Base-by-base conservation (phyloP, 805 yeast genomes). In the Yamadazyma kitorensis region DNA sequence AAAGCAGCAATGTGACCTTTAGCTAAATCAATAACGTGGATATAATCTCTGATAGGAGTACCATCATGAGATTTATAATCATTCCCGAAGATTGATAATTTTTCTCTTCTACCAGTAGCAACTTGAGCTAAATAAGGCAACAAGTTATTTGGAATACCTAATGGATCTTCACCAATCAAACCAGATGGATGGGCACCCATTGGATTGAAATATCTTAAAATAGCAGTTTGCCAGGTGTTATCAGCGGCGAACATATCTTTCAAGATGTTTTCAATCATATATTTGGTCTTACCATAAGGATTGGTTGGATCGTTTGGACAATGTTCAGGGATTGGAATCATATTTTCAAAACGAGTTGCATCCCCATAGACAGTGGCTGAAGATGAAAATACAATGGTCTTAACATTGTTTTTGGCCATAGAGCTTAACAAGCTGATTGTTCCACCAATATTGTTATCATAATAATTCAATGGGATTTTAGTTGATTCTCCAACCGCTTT, bases 121-220 rank as follows among this genome's bases (percentile, higher is more conserved):
- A 83, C 89, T 55, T 83, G 87, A 3, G 88, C 85, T 52, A 85
- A 66, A 53, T 64, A 80, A 4, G 93, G 93, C 44, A 86, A 64
- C 47, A 85, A 60, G 48, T 85, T 84, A 60, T 82, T 82, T 31
- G 94, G 91, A 33, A 78, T 68, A 10, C 89, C 89, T 40, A 75
- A 64, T 5, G 89, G 89, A 54, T 84, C 89, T 51, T 86, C 94
- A 24, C 94, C 94, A 40, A 85, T 68, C 22, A 77, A 59, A 9
- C 93, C 93, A 2, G 86, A 76, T 3, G 89, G 85, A 53, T 85
- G 94, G 12, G 93, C 91, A 24, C 94, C 94, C 45, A 83, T 82
- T 22, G 94, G 93, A 52, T 85, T 84, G 65, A 83, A 85, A 59
- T 84, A 86, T 37, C 93, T 72, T 49, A 86, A 63, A 31, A 83